phyloP scores from a whole-genome alignment of 2,329 filamentous ascomycete species.

The Penicillium oxalicum region DNA sequence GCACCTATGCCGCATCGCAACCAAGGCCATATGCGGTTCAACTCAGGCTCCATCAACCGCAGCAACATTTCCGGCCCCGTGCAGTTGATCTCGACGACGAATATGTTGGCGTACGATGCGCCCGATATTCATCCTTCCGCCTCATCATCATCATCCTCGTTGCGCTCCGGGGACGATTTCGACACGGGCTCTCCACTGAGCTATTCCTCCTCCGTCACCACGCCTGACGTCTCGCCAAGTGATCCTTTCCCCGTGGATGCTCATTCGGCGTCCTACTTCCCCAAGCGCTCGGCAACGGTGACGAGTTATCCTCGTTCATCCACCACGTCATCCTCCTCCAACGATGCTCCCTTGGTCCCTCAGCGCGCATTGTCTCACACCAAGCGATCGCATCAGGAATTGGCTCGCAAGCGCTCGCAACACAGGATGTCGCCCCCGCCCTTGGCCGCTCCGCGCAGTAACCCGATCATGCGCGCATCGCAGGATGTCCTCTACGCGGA shows the following conservation, averaged over 20 bases:
- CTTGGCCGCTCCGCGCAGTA: slow-evolving; percentile 31
- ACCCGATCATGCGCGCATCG: slow-evolving; percentile 28
- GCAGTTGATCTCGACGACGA: slow-evolving; percentile 86
- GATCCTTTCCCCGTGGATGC: slow-evolving; percentile 44
- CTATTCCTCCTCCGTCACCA: slow-evolving; percentile 44
- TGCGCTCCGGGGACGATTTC: slow-evolving; percentile 65
- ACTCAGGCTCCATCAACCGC: slow-evolving; percentile 42
- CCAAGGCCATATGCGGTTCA: slow-evolving; percentile 41
- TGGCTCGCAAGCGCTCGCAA: slow-evolving; percentile 63
- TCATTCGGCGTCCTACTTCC: slow-evolving; percentile 55
- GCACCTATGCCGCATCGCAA: slow-evolving; percentile 38
- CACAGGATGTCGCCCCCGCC: slow-evolving; percentile 46
- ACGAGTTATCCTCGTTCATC: slow-evolving; percentile 48
- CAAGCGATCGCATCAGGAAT: slow-evolving; percentile 73
- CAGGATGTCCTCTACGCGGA: slow-evolving; percentile 36
- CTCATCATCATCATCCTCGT: slow-evolving; percentile 47
- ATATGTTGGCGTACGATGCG: slow-evolving; percentile 91
- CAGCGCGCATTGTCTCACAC: slow-evolving; percentile 78
- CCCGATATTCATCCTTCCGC: slow-evolving; percentile 61
- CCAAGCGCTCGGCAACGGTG: slow-evolving; percentile 64
- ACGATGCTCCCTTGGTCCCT: slow-evolving; percentile 63
- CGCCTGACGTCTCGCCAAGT: slow-evolving; percentile 42
- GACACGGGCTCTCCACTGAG: slow-evolving; percentile 43
- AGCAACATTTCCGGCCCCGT: slow-evolving; percentile 73
- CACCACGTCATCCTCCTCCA: slow-evolving; percentile 40